Conservation (phyloP, 257 asterid species). For the Ligustrum vulgare region DNA sequence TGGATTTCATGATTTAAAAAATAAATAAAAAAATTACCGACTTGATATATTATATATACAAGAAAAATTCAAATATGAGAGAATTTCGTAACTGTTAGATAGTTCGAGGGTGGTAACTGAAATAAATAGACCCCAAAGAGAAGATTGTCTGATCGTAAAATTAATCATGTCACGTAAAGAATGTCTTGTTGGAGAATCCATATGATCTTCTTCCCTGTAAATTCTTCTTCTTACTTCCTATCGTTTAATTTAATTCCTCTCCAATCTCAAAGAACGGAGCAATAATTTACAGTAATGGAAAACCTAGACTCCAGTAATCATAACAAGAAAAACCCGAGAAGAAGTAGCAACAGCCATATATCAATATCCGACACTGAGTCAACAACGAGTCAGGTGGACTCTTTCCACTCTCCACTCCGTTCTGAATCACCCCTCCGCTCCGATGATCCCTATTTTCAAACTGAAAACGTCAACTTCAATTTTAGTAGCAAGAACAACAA, state of each 20-base stretch:
- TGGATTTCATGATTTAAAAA: no score
- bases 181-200: background rate
- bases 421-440: conserved; percentile 61
- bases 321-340: conserved; percentile 21
- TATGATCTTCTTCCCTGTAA: background rate
- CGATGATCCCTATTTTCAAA: conserved; percentile 43
- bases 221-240: background rate
- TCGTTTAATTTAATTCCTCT: background rate
- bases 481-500: conserved; percentile 30
- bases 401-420: conserved; percentile 87
- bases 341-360: conserved; percentile 51
- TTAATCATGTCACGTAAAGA: background rate
- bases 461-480: conserved; percentile 25
- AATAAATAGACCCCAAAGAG: background rate
- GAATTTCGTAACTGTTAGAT: no score
- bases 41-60: no score
- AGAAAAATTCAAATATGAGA: background rate
- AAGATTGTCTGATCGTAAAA: conserved; percentile 1
- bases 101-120: background rate
- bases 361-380: conserved; percentile 86
- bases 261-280: background rate
- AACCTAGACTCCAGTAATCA: conserved; percentile 27
- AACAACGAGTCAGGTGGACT: conserved; percentile 62
- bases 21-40: no score
- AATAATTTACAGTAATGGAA: conserved; percentile 31